Conservation (phyloP, 495 filamentous ascomycete genomes). For the Lasiosphaeris hirsuta region DNA sequence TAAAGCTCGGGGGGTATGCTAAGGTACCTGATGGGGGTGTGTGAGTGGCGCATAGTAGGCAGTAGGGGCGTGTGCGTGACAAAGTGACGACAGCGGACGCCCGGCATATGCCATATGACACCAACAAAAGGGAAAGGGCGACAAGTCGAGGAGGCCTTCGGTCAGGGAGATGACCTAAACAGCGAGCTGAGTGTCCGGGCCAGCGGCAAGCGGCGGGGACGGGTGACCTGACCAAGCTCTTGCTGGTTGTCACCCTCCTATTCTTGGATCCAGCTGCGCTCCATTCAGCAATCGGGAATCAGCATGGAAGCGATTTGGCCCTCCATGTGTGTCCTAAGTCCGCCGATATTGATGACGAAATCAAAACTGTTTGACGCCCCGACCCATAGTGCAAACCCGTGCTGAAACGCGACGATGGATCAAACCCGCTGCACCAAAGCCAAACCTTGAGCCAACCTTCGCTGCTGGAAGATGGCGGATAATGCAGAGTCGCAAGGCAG, state of each 20-base stretch:
- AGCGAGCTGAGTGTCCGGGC: not conserved
- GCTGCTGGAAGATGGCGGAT: not conserved
- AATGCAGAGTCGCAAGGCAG: too few relatives aligned
- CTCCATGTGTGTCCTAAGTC: not conserved
- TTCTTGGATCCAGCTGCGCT: too few relatives aligned
- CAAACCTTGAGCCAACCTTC: not conserved
- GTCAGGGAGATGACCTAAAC: not conserved
- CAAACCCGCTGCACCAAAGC: not conserved
- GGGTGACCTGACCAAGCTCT: not conserved
- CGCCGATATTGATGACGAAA: conserved; percentile 3
- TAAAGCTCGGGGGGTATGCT: conserved; percentile 1
- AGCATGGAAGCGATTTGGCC: not conserved
- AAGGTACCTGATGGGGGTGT: not conserved
- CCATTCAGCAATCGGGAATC: too few relatives aligned
- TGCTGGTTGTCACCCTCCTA: not conserved
- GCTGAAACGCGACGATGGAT: not conserved
- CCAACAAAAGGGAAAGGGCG: not conserved
- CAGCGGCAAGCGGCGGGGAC: not conserved
- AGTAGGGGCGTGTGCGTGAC: conserved; percentile 8
- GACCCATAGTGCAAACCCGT: not conserved
- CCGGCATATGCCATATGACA: not conserved
- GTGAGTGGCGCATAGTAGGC: conserved; percentile 3
- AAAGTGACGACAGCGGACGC: conserved; percentile 7
- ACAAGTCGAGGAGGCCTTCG: not conserved
- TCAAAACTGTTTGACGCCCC: conserved; percentile 1